Evolutionary conservation across 768 basidiomycete genomes (phyloP).

Genomic region (Pulveroboletus frians): DNA sequence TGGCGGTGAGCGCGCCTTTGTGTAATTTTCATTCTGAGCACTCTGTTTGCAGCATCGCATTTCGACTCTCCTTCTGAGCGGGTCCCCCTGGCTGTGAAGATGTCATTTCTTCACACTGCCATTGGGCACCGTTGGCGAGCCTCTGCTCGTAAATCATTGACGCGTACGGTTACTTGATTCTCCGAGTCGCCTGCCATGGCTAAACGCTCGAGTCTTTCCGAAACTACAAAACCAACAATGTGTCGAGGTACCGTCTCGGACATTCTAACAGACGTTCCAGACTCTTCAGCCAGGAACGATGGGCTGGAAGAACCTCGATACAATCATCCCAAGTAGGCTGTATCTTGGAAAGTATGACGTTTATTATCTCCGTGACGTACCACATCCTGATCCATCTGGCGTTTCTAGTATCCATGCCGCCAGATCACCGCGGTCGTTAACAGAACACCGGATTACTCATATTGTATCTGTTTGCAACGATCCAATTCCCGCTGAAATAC

Average conservation of each 20-base stretch:
- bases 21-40: constrained; percentile 23
- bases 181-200: constrained; percentile 27
- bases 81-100: constrained; percentile 30
- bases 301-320: constrained; percentile 63
- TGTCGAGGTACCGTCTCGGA: constrained; percentile 11
- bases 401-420: constrained; percentile 59
- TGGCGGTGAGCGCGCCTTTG: constrained; percentile 30
- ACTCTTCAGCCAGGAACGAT: constrained; percentile 22
- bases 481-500: constrained; percentile 62
- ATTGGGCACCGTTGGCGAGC: constrained; percentile 17
- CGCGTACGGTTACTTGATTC: constrained; percentile 28
- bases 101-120: constrained; percentile 31
- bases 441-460: constrained; percentile 73
- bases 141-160: constrained; percentile 19
- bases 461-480: constrained; percentile 75
- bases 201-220: constrained; percentile 16
- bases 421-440: constrained; percentile 62
- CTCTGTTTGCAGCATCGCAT: constrained; percentile 29
- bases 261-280: constrained; percentile 29
- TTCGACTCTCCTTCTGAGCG: constrained; percentile 23
- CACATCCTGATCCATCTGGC: constrained; percentile 42
- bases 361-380: constrained; percentile 18
- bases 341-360: constrained; percentile 69
- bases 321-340: constrained; percentile 59
- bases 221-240: constrained; percentile 35